Conservation (phyloP, 1,284 basidiomycete genomes). For the Veloporphyrellus conicus region DNA sequence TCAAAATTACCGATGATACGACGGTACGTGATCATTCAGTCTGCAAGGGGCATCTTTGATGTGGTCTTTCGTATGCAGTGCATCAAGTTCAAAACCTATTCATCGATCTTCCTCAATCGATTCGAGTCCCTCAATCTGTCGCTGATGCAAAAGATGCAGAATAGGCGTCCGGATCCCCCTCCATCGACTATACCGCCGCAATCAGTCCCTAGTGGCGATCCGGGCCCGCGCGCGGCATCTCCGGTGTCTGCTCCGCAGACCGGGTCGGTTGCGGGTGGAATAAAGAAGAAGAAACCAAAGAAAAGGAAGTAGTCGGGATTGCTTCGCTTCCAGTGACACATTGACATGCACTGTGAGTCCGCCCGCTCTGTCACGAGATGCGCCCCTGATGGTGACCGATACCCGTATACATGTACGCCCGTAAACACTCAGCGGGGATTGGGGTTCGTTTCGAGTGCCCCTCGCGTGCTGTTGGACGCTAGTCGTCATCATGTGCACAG, state of each 20-base stretch:
- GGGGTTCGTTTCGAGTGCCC: not conserved
- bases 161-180: slow-evolving; percentile 39
- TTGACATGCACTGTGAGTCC: slow-evolving; percentile 13
- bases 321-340: slow-evolving; percentile 3
- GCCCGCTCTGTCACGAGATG: not conserved
- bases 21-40: slow-evolving; percentile 54
- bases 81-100: slow-evolving; percentile 91
- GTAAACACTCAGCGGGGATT: not conserved
- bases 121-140: slow-evolving; percentile 87
- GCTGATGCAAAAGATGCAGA: slow-evolving; percentile 80
- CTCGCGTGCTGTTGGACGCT: not conserved
- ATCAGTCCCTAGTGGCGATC: slow-evolving; percentile 15
- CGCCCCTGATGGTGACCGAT: slow-evolving; percentile 3
- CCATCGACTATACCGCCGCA: slow-evolving; percentile 19
- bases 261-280: slow-evolving; percentile 36
- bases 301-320: slow-evolving; percentile 45
- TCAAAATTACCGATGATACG: slow-evolving; percentile 87
- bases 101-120: slow-evolving; percentile 89
- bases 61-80: slow-evolving; percentile 56
- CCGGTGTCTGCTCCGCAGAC: slow-evolving; percentile 25
- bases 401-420: slow-evolving; percentile 1
- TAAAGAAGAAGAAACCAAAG: slow-evolving; percentile 55
- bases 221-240: slow-evolving; percentile 24
- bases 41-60: not conserved
- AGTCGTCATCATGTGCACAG: slow-evolving; percentile 3